Percentiles rank a stretch among this genome's conserved stretches.
These are phyloP conservation scores for Aspergillus latus DNA, from an alignment of 2,329 filamentous ascomycete genomes.

Conservation along the genomic window DNA sequence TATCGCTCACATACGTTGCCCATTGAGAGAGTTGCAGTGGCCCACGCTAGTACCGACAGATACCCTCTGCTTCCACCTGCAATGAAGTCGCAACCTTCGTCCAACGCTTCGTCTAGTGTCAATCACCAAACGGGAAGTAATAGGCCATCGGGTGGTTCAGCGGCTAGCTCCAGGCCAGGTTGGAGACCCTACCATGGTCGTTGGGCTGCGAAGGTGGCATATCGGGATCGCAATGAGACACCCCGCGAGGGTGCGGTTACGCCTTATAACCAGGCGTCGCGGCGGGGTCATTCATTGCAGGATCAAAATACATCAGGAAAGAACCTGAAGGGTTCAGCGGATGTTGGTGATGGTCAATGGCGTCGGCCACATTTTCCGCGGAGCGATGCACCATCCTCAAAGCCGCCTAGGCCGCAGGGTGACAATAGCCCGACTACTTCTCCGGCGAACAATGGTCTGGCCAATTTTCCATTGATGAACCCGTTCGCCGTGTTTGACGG, in stretches of 20 bases:
- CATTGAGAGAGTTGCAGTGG: background rate
- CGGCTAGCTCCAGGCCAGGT: slow-evolving; percentile 5
- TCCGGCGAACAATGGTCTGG: background rate
- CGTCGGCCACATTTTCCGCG: slow-evolving; percentile 1
- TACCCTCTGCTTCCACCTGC: background rate
- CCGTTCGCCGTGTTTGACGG: slow-evolving; percentile 8
- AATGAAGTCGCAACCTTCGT: slow-evolving; percentile 11
- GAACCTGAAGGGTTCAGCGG: background rate
- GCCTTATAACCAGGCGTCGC: background rate
- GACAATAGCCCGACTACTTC: background rate
- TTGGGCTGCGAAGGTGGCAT: slow-evolving; percentile 18
- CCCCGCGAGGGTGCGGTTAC: background rate
- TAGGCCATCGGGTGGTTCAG: background rate
- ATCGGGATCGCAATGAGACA: background rate
- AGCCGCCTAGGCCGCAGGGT: background rate
- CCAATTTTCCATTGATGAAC: slow-evolving; percentile 12
- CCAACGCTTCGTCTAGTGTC: background rate
- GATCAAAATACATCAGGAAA: background rate
- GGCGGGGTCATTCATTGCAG: background rate
- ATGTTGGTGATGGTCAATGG: background rate
- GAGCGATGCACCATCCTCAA: background rate
- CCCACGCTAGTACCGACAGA: background rate
- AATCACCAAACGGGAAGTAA: slow-evolving; percentile 5
- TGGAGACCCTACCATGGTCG: slow-evolving; percentile 25
- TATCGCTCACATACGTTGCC: background rate